Base-by-base conservation (phyloP, 768 basidiomycete species). In the Suillus paluster region DNA sequence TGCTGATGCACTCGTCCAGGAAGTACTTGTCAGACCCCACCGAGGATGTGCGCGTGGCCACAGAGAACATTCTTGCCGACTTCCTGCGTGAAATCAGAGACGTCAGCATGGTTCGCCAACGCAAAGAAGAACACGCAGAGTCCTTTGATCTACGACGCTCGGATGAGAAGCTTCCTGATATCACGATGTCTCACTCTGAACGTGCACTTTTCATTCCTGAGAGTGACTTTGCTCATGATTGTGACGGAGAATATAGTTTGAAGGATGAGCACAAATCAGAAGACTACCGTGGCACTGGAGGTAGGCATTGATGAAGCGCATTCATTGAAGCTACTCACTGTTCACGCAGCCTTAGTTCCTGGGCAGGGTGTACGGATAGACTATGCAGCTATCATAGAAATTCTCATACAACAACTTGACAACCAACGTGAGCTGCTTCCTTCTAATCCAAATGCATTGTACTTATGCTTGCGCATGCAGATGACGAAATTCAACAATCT, bases 1-100 rank as follows among this genome's bases (percentile, higher is more conserved):
- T 33, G 25, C 63, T 63, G 27, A 64, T 36, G 45, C 23, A 54
- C 27, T 52, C 62, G 19, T 59, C 5, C 69, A 97, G 95, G 66
- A 95, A 92, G 79, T 99, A 98, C 73, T 88, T 99, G 15, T 94
- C 94, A 1, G 97, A 99, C 74, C 95, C 95, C 0, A 95, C 89
- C 1, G 90, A 92, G 68, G 97, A 99, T 69, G 95, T 99, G 17
- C 85, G 92, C 14, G 87, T 92, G 10, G 93, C 93, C 14, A 95
- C 97, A 7, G 94, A 97, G 72, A 91, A 90, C 62, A 82, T 97
- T 8, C 81, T 99, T 5, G 90, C 89, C 8, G 94, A 95, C 64
- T 95, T 99, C 67, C 80, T 99, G 46, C 85, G 90, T 41, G 97
- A 99, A 75, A 93, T 97, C 67, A 86, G 88, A 10, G 91, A 94